Conservation (phyloP, 768 basidiomycete species). For the Hydnum rufescens region DNA sequence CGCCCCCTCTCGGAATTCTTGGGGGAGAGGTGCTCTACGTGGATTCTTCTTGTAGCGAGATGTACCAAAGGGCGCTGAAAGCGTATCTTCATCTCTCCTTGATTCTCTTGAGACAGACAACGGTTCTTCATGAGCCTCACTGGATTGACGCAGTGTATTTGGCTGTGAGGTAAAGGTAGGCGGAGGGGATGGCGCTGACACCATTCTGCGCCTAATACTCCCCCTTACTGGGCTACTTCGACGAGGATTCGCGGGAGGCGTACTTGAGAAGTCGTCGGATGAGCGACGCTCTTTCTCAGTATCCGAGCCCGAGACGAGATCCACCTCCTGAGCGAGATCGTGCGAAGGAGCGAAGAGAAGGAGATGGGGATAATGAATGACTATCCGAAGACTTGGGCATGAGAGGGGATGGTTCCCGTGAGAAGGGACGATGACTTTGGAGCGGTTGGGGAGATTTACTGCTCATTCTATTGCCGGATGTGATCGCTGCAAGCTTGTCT, state of each 20-base stretch:
- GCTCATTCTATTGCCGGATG: slow-evolving; percentile 25
- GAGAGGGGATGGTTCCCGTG: slow-evolving; percentile 18
- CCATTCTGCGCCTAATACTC: not conserved
- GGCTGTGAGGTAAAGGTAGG: not conserved
- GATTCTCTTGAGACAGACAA: not conserved
- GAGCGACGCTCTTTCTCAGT: slow-evolving; percentile 30
- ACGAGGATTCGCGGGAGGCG: not conserved
- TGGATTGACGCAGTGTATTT: not conserved
- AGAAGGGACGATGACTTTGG: slow-evolving; percentile 15
- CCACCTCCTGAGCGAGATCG: not conserved
- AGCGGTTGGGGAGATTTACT: slow-evolving; percentile 34
- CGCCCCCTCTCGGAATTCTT: not conserved
- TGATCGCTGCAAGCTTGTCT: slow-evolving; percentile 41
- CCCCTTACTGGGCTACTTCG: not conserved
- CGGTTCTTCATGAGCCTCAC: not conserved
- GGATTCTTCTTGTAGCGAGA: not conserved
- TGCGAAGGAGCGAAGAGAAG: slow-evolving; percentile 17
- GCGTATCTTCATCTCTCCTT: not conserved
- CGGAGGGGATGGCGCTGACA: not conserved
- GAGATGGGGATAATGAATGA: slow-evolving; percentile 14
- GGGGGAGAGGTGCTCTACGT: not conserved
- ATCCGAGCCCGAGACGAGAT: slow-evolving; percentile 48
- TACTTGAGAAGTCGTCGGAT: slow-evolving; percentile 2
- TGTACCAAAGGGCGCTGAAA: not conserved
- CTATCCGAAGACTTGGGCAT: not conserved